Evolutionary conservation across 768 basidiomycete species (phyloP).

Genomic region (button mushroom (Agaricus bisporus)): DNA sequence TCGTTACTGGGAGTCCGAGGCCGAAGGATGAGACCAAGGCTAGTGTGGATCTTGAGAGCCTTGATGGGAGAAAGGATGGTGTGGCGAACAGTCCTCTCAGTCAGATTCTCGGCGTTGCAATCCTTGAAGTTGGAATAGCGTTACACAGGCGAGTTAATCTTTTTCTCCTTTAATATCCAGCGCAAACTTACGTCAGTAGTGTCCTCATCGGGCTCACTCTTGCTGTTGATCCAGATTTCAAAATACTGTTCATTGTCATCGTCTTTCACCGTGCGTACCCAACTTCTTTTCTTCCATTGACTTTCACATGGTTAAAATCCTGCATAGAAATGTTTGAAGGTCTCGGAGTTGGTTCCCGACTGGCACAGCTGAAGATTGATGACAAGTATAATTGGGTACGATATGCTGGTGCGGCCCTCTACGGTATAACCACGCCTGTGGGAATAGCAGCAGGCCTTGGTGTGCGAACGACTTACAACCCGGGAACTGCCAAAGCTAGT

Average conservation of each 20-base stretch:
- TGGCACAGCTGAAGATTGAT: constrained; percentile 70
- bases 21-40: constrained; percentile 13
- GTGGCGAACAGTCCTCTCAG: constrained; percentile 43
- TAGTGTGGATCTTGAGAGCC: constrained; percentile 23
- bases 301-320: not conserved
- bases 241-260: constrained; percentile 81
- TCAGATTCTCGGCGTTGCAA: constrained; percentile 82
- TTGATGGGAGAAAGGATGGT: not conserved
- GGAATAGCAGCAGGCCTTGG: constrained; percentile 86
- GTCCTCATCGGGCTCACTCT: constrained; percentile 86
- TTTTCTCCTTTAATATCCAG: not conserved
- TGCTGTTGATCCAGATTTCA: constrained; percentile 79
- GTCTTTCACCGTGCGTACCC: constrained; percentile 80
- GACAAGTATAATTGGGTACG: constrained; percentile 50
- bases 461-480: constrained; percentile 74
- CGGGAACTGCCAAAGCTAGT: constrained; percentile 63
- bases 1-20: not conserved
- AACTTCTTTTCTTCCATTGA: not conserved
- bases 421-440: constrained; percentile 77
- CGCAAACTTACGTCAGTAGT: constrained; percentile 28
- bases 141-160: constrained; percentile 56
- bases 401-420: constrained; percentile 52
- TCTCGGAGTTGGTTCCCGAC: constrained; percentile 84
- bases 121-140: constrained; percentile 91
- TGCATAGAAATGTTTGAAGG: constrained; percentile 86